Conservation (phyloP, 2,329 filamentous ascomycete genomes). For the Penicillium rolfsii region DNA sequence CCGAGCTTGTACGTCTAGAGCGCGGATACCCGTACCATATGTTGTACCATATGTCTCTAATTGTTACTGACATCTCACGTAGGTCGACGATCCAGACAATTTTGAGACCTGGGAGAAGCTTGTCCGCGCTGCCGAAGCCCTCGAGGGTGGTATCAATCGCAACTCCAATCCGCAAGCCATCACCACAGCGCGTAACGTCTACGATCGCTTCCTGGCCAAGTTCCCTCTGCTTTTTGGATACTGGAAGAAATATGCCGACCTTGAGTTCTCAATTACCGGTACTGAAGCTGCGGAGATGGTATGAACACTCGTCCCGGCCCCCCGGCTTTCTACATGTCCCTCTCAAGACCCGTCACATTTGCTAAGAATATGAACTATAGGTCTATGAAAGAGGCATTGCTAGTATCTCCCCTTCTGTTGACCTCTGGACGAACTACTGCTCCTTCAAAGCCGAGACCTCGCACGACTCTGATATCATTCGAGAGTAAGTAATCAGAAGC, state of each 20-base stretch:
- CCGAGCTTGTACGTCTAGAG: constrained; percentile 68
- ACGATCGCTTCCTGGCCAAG: constrained; percentile 90
- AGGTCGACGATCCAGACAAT: constrained; percentile 77
- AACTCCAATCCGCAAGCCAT: constrained; percentile 96
- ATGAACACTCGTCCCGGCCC: constrained; percentile 34
- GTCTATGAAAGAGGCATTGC: constrained; percentile 95
- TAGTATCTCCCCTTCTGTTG: constrained; percentile 89
- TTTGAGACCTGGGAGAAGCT: constrained; percentile 96
- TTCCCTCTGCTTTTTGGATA: constrained; percentile 97
- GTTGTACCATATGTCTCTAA: neutral
- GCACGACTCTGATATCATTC: constrained; percentile 89
- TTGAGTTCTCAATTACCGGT: constrained; percentile 95
- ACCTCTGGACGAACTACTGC: constrained; percentile 97
- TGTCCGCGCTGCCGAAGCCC: constrained; percentile 75
- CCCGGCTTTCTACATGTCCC: neutral
- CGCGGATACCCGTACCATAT: neutral
- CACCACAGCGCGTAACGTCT: constrained; percentile 80
- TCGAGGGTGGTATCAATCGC: constrained; percentile 91
- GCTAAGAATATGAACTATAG: constrained; percentile 50
- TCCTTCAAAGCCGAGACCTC: constrained; percentile 97
- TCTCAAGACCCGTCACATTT: neutral
- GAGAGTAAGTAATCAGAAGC: constrained; percentile 92
- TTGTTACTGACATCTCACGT: constrained; percentile 8
- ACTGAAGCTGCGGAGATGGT: constrained; percentile 98
- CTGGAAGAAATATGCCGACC: constrained; percentile 99